Percentiles rank a stretch among this genome's conserved stretches.
Conservation (phyloP, 2,329 filamentous ascomycete species). For the Trichoderma aggressivum region DNA sequence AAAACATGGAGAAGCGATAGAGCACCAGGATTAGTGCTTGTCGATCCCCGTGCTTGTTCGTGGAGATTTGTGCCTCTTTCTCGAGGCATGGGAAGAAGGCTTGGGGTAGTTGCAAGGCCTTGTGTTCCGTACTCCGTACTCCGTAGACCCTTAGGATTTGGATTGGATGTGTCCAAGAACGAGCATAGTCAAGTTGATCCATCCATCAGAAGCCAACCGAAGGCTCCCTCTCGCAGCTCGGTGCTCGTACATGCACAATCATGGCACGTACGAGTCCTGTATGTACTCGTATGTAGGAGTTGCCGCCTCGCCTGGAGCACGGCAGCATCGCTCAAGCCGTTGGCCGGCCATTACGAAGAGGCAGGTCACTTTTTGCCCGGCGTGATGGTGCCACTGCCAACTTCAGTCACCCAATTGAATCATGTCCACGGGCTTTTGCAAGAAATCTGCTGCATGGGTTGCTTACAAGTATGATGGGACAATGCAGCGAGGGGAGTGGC, state of each 20-base stretch:
- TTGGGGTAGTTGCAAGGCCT: background rate
- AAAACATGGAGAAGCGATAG: slow-evolving; percentile 19
- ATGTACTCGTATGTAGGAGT: background rate
- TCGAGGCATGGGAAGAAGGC: background rate
- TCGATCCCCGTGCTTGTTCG: slow-evolving; percentile 17
- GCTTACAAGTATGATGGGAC: slow-evolving; percentile 11
- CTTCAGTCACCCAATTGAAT: slow-evolving; percentile 6
- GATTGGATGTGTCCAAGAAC: background rate
- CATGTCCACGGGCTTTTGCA: slow-evolving; percentile 3
- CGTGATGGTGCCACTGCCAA: slow-evolving; percentile 14
- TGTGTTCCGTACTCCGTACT: too few relatives aligned
- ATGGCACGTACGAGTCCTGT: background rate
- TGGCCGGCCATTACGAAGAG: slow-evolving; percentile 13
- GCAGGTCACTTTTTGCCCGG: slow-evolving; percentile 5
- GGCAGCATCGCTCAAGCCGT: slow-evolving; percentile 9
- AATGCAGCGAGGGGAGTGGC: slow-evolving; percentile 9
- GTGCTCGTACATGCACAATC: background rate
- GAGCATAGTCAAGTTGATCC: background rate
- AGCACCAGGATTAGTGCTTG: slow-evolving; percentile 14
- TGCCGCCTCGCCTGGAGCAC: slow-evolving; percentile 12
- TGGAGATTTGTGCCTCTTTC: slow-evolving; percentile 7
- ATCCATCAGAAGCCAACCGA: background rate
- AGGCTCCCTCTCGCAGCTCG: background rate
- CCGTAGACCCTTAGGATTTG: background rate
- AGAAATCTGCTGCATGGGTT: slow-evolving; percentile 13